Base-by-base conservation (phyloP, 1,284 basidiomycete species). In the Quambalaria eucalypti region DNA sequence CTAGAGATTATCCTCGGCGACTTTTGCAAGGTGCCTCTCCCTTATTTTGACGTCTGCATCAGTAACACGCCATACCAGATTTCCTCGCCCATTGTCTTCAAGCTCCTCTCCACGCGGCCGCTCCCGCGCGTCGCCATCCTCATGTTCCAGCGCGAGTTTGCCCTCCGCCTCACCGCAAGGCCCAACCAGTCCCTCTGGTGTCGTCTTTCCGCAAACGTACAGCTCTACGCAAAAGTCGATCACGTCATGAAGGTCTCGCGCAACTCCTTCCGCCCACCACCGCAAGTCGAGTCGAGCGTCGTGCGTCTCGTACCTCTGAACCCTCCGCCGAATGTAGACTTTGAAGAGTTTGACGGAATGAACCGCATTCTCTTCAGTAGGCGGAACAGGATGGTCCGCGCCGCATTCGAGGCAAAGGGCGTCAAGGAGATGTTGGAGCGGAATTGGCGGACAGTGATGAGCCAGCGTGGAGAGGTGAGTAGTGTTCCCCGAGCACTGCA, bases 141-240 rank as follows among this genome's bases (percentile, higher is more conserved):
- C 79, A 98, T 98, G 93, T 98, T 98, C 79, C 93, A 98, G 78
- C 87, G 91, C 55, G 93, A 98, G 76, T 98, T 98, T 72, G 93
- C 95, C 0, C 81, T 93, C 57, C 87, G 95, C 1, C 83, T 99
- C 12, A 85, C 90, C 40, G 95, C 93, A 2, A 81, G 84, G 28
- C 90, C 95, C 0, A 86, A 85, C 2, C 86, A 88, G 8, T 81
- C 85, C 26, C 79, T 96, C 6, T 99, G 95, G 95, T 96, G 91
- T 53, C 63, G 93, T 44, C 80, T 99, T 26, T 90, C 88, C 5
- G 93, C 90, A 30, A 98, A 99, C 75, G 95, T 96, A 5, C 95
- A 98, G 76, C 85, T 96, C 21, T 92, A 89, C 76, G 84, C 89
- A 5, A 91, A 92, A 74, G 91, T 98, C 28, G 90, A 96, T 76